A percentile compares a stretch with the other conserved stretches of the same genome.
Conservation (phyloP, 495 filamentous ascomycete species). For the Penicillium steckii region DNA sequence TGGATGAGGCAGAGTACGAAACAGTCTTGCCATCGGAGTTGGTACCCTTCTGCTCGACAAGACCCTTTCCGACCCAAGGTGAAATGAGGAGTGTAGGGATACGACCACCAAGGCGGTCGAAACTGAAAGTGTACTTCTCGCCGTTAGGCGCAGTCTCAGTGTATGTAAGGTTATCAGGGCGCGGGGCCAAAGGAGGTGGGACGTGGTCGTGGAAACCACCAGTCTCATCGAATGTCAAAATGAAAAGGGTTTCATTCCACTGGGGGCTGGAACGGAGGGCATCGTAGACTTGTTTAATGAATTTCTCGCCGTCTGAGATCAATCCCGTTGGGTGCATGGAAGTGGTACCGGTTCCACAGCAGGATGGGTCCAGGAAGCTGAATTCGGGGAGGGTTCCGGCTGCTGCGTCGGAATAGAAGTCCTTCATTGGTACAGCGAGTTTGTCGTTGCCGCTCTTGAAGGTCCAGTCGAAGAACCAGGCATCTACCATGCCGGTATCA, state of each 20-base stretch:
- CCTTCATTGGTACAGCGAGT: slow-evolving; percentile 29
- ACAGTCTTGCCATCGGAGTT: slow-evolving; percentile 30
- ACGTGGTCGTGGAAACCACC: slow-evolving; percentile 53
- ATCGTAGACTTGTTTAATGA: slow-evolving; percentile 52
- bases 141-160: slow-evolving; percentile 42
- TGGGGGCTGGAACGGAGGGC: slow-evolving; percentile 43
- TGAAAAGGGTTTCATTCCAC: slow-evolving; percentile 47
- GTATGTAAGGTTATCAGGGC: slow-evolving; percentile 41
- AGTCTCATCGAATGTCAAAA: slow-evolving; percentile 51
- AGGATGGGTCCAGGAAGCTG: slow-evolving; percentile 51
- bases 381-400: slow-evolving; percentile 43
- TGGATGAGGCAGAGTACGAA: slow-evolving; percentile 40
- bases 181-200: slow-evolving; percentile 40
- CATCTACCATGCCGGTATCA: slow-evolving; percentile 30
- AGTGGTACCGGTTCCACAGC: slow-evolving; percentile 45
- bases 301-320: slow-evolving; percentile 45
- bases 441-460: slow-evolving; percentile 27
- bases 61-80: slow-evolving; percentile 43
- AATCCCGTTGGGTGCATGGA: slow-evolving; percentile 49
- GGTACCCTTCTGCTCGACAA: slow-evolving; percentile 46
- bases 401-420: slow-evolving; percentile 39
- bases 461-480: slow-evolving; percentile 46
- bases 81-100: slow-evolving; percentile 51
- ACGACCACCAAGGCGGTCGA: slow-evolving; percentile 48
- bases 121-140: slow-evolving; percentile 41